A percentile compares a stretch with the other conserved stretches of the same genome.
phyloP scores from a whole-genome alignment of 495 filamentous ascomycete species.

The Xylaria flabelliformis region DNA sequence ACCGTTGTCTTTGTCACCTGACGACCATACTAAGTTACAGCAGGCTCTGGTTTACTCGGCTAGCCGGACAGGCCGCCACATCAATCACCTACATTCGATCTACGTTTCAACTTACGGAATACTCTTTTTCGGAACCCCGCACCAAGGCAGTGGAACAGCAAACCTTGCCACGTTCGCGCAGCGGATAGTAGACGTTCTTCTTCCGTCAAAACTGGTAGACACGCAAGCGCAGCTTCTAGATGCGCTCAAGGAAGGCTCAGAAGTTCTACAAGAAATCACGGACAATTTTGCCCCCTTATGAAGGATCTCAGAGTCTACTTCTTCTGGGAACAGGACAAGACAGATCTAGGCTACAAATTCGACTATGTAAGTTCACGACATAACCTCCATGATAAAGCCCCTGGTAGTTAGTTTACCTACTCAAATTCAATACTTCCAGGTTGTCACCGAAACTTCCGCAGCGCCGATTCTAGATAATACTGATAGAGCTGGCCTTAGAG shows the following conservation, averaged over 20 bases:
- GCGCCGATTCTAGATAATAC: conserved; percentile 46
- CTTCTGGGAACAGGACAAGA: conserved; percentile 54
- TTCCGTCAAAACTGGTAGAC: conserved; percentile 24
- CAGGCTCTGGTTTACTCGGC: conserved; percentile 39
- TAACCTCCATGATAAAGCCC: background rate
- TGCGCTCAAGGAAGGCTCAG: conserved; percentile 45
- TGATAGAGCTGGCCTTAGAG: conserved; percentile 41
- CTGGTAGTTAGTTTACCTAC: background rate
- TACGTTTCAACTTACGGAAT: conserved; percentile 46
- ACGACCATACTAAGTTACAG: background rate
- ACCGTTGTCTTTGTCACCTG: background rate
- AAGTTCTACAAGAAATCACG: conserved; percentile 50
- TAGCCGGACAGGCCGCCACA: conserved; percentile 31
- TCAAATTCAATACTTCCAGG: background rate
- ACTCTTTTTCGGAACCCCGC: conserved; percentile 52
- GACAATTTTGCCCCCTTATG: conserved; percentile 53
- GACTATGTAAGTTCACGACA: conserved; percentile 34
- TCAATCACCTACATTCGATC: conserved; percentile 44
- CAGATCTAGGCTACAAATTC: conserved; percentile 41
- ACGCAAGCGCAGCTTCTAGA: conserved; percentile 37
- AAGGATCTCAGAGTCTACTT: conserved; percentile 48
- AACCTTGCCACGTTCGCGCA: conserved; percentile 18
- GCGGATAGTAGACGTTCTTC: conserved; percentile 16
- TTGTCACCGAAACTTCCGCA: conserved; percentile 44
- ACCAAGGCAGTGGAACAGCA: conserved; percentile 28